These are phyloP conservation scores for Suillus alpinus DNA, from an alignment of 768 basidiomycete genomes.

Conservation along the genomic window DNA sequence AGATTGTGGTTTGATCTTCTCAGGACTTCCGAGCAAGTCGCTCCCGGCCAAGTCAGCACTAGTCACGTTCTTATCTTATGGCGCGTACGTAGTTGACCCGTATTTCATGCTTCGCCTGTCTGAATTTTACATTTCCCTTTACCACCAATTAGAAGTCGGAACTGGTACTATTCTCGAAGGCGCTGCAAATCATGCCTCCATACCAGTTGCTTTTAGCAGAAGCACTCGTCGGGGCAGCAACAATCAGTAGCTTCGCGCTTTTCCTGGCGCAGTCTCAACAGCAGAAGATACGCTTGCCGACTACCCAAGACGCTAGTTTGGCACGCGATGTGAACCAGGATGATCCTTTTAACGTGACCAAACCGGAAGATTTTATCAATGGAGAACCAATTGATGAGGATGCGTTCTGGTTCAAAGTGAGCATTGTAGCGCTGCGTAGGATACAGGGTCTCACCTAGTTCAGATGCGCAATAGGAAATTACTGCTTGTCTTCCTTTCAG, in stretches of 20 bases:
- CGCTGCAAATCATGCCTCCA: constrained; percentile 43
- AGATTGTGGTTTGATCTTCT: no score
- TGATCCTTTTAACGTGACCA: constrained; percentile 73
- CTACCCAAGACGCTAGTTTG: constrained; percentile 20
- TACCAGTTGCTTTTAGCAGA: constrained; percentile 58
- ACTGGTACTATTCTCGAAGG: neutral
- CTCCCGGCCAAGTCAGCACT: no score
- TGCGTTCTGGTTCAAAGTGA: constrained; percentile 57
- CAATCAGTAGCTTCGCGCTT: constrained; percentile 44
- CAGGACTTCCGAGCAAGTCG: no score
- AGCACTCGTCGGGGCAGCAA: constrained; percentile 40
- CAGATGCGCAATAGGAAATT: constrained; percentile 42
- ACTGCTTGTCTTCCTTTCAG: constrained; percentile 44
- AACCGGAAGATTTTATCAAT: constrained; percentile 65
- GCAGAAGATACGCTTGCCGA: constrained; percentile 52
- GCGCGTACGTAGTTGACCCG: neutral
- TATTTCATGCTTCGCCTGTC: neutral
- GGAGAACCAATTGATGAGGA: constrained; percentile 63
- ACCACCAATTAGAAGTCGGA: neutral
- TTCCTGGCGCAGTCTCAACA: constrained; percentile 39
- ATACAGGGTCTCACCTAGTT: neutral
- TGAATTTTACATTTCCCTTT: neutral
- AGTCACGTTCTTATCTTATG: neutral
- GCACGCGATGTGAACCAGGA: constrained; percentile 20
- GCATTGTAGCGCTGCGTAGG: constrained; percentile 12